Percentiles rank a stretch among this genome's conserved stretches.
Conservation (phyloP, 306 rosid genomes). For the Cicer bijugum region DNA sequence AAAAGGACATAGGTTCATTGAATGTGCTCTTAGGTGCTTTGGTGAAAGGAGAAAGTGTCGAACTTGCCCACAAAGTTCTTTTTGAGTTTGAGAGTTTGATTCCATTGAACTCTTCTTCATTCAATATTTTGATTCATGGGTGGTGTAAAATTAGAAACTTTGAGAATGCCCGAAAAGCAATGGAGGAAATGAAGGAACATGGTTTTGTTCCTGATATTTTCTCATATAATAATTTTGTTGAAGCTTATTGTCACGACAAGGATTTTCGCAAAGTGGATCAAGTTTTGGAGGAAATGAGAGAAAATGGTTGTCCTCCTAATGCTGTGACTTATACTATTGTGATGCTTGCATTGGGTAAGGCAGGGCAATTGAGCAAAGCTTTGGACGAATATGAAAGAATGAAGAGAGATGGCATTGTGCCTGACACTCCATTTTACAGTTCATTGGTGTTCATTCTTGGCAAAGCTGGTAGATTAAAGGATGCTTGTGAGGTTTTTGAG, state of each 20-base stretch:
- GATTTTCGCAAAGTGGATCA: constrained; percentile 68
- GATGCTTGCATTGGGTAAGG: constrained; percentile 68
- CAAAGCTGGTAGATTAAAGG: constrained; percentile 69
- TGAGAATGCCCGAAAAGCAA: constrained; percentile 59
- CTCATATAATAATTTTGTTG: constrained; percentile 65
- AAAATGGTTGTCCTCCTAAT: constrained; percentile 60
- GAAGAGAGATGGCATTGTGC: constrained; percentile 63
- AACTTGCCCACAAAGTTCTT: constrained; percentile 62
- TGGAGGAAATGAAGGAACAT: constrained; percentile 71
- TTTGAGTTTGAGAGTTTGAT: constrained; percentile 60
- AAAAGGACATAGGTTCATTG: constrained; percentile 57
- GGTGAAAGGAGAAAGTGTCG: constrained; percentile 68
- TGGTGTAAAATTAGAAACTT: constrained; percentile 70
- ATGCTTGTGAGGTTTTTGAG: constrained; percentile 68
- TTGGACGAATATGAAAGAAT: constrained; percentile 62
- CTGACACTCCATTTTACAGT: constrained; percentile 62
- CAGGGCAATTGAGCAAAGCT: constrained; percentile 60
- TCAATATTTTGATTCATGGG: constrained; percentile 80
- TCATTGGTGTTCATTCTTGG: constrained; percentile 68
- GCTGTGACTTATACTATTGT: constrained; percentile 66
- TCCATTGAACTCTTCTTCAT: constrained; percentile 50
- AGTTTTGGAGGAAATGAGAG: constrained; percentile 66
- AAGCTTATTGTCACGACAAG: constrained; percentile 60
- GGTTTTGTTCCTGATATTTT: constrained; percentile 64
- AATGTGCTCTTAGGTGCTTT: constrained; percentile 69